Percentiles rank a stretch among this genome's conserved stretches.
Evolutionary conservation across 768 basidiomycete species (phyloP).

Genomic region (Amanita exitialis): DNA sequence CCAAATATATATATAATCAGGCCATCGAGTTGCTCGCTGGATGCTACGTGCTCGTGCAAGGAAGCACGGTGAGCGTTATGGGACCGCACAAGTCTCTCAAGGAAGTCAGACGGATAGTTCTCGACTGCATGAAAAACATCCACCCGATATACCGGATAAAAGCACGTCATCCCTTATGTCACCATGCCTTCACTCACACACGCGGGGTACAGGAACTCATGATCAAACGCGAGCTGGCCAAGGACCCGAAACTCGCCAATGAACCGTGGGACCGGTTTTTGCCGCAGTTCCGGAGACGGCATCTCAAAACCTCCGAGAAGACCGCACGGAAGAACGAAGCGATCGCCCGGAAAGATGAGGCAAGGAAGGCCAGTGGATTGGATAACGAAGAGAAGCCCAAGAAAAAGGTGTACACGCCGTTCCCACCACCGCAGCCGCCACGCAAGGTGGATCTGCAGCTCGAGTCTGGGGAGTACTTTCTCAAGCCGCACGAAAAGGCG

Average conservation of each 20-base stretch:
- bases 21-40: constrained; percentile 94
- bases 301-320: constrained; percentile 91
- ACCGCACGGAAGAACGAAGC: constrained; percentile 82
- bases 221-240: constrained; percentile 95
- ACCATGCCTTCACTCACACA: constrained; percentile 2
- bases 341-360: constrained; percentile 47
- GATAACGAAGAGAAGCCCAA: constrained; percentile 36
- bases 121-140: constrained; percentile 99
- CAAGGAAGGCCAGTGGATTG: constrained; percentile 58
- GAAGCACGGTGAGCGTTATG: constrained; percentile 97
- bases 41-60: constrained; percentile 97
- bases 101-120: constrained; percentile 91
- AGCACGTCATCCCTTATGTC: constrained; percentile 25
- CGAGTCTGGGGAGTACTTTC: constrained; percentile 97
- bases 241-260: constrained; percentile 90
- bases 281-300: constrained; percentile 88
- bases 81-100: constrained; percentile 92
- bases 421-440: constrained; percentile 91
- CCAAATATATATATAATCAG: constrained; percentile 26
- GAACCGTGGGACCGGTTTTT: constrained; percentile 98
- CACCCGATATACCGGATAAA: constrained; percentile 99
- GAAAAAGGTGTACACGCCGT: constrained; percentile 97
- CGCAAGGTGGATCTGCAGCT: constrained; percentile 93
- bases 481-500: constrained; percentile 84
- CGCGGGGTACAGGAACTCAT: constrained; percentile 70